Evolutionary conservation across 345 rosid species (phyloP).

Genomic region (Psidium guajava): DNA sequence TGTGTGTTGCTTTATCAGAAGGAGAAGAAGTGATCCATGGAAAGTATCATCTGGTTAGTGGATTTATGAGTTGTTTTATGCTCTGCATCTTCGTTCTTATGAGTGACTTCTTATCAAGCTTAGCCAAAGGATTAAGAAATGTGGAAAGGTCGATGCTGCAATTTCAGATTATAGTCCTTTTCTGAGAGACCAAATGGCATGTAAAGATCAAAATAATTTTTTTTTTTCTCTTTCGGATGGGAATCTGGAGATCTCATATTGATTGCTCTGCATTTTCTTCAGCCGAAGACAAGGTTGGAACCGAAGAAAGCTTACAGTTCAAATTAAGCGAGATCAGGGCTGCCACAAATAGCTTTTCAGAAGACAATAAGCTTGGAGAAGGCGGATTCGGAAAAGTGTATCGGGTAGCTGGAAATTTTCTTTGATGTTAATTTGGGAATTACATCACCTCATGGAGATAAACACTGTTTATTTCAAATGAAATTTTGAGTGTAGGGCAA

Average conservation of each 20-base stretch:
- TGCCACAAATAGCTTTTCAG: slow-evolving; percentile 30
- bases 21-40: neutral
- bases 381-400: slow-evolving; percentile 54
- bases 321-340: neutral
- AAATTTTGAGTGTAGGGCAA: slow-evolving; percentile 12
- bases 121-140: neutral
- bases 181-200: neutral
- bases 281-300: neutral
- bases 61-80: neutral
- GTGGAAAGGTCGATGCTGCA: neutral
- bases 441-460: no score
- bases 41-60: neutral
- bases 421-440: neutral
- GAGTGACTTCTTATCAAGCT: neutral
- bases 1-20: neutral
- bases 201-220: no score
- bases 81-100: neutral
- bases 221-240: neutral
- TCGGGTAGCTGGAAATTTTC: slow-evolving; percentile 11
- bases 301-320: neutral
- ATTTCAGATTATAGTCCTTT: neutral
- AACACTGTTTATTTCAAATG: neutral
- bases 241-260: neutral
- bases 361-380: slow-evolving; percentile 40
- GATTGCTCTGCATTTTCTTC: neutral